phyloP scores from a whole-genome alignment of 495 filamentous ascomycete species.

The Penicillium malachiteum region DNA sequence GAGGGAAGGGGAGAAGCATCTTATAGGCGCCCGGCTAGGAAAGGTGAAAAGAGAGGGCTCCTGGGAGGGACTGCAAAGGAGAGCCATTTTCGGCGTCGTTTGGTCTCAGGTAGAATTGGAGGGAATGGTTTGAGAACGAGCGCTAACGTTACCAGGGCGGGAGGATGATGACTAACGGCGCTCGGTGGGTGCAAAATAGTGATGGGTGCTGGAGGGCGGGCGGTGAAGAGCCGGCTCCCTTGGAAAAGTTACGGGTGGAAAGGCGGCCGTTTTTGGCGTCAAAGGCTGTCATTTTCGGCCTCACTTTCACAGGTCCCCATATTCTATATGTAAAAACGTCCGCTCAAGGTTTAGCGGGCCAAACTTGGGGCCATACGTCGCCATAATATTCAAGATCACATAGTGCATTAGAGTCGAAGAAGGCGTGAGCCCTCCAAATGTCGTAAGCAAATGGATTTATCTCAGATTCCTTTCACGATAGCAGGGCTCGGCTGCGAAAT shows the following conservation, averaged over 20 bases:
- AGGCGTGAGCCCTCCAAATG: too few species aligned
- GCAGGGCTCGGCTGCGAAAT: too few species aligned
- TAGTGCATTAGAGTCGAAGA: too few species aligned
- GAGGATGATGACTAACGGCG: background rate
- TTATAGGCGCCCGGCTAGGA: too few species aligned
- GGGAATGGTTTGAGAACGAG: background rate
- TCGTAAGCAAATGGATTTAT: too few species aligned
- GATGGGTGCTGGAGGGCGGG: background rate
- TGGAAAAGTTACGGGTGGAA: slow-evolving; percentile 1
- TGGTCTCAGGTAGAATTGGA: slow-evolving; percentile 5
- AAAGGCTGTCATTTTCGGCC: slow-evolving; percentile 2
- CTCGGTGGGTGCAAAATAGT: background rate
- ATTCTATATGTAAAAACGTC: slow-evolving; percentile 2
- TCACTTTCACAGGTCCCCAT: slow-evolving; percentile 2
- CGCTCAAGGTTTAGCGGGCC: too few species aligned
- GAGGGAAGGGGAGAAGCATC: too few species aligned
- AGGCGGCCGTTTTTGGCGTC: slow-evolving; percentile 3
- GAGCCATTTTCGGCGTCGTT: slow-evolving; percentile 19
- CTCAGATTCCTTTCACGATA: too few species aligned
- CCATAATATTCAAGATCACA: too few species aligned
- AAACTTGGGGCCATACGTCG: too few species aligned
- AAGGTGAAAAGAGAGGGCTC: background rate
- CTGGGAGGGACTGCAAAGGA: slow-evolving; percentile 8
- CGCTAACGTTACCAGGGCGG: background rate
- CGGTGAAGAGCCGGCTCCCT: background rate